Conservation (phyloP, 2,329 filamentous ascomycete genomes). For the Cladosporium velox region DNA sequence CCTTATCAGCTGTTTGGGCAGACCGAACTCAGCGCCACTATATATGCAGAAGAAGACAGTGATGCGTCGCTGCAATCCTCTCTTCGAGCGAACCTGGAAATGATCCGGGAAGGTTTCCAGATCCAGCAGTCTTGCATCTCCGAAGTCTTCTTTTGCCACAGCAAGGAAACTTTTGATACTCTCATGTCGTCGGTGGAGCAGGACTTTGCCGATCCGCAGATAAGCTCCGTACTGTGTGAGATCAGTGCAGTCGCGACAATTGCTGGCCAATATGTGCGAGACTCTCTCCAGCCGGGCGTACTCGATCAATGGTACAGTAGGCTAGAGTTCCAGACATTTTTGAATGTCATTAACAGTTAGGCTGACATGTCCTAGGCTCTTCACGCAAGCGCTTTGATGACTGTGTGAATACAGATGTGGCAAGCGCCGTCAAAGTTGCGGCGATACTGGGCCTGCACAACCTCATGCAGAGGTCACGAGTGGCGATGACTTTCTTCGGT, state of each 20-base stretch:
- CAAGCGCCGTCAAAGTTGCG: conserved; percentile 2
- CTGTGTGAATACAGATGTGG: background rate
- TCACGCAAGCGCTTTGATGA: background rate
- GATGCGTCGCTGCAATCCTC: background rate
- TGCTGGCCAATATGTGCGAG: conserved; percentile 5
- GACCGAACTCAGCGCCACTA: background rate
- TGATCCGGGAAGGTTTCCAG: background rate
- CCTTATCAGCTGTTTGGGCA: background rate
- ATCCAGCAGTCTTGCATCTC: conserved; percentile 11
- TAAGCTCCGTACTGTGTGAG: background rate
- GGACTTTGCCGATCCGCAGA: no score
- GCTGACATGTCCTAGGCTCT: background rate
- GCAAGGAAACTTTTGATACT: background rate
- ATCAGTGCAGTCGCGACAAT: conserved; percentile 1
- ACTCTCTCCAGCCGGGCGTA: background rate
- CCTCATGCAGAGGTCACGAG: background rate
- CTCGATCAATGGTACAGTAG: conserved; percentile 13
- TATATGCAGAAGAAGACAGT: background rate
- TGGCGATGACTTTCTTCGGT: conserved; percentile 10
- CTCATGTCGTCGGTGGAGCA: background rate
- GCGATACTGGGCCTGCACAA: conserved; percentile 11
- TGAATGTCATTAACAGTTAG: no score
- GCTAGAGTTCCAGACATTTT: background rate
- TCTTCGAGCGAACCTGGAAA: background rate
- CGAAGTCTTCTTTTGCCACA: conserved; percentile 10